These are phyloP conservation scores for Cladochytrium tenue DNA, from an alignment of 371 early-diverging fungal species.

Conservation along the genomic window DNA sequence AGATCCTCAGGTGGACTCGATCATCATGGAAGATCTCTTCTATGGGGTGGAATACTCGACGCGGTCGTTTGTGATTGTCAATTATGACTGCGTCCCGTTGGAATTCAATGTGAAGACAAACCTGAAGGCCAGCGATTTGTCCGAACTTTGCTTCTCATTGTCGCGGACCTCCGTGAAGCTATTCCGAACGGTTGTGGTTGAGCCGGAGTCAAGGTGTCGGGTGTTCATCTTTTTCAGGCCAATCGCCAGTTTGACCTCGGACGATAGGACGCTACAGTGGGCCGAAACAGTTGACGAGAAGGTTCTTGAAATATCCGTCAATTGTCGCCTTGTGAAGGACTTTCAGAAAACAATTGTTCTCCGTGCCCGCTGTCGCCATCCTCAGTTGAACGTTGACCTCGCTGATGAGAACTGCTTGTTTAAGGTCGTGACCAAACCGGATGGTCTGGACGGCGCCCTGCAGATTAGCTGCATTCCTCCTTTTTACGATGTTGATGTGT, in stretches of 20 bases:
- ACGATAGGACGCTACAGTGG: constrained; percentile 9
- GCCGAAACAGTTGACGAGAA: constrained; percentile 47
- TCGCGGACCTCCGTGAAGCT: constrained; percentile 68
- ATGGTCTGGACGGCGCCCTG: background rate
- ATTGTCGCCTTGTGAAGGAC: constrained; percentile 75
- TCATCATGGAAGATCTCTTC: constrained; percentile 66
- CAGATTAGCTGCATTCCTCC: constrained; percentile 17
- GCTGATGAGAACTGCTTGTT: constrained; percentile 25
- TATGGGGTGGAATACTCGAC: constrained; percentile 68
- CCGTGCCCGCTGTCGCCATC: constrained; percentile 59
- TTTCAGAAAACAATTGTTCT: constrained; percentile 66
- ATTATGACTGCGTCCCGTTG: constrained; percentile 67
- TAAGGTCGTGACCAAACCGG: constrained; percentile 25
- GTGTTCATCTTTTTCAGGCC: constrained; percentile 68
- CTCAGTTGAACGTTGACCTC: constrained; percentile 41
- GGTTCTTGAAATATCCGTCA: constrained; percentile 65
- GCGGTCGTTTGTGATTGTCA: constrained; percentile 65
- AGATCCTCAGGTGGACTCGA: constrained; percentile 51
- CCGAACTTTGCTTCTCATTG: constrained; percentile 70
- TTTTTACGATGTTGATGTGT: constrained; percentile 33
- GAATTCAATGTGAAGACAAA: constrained; percentile 69
- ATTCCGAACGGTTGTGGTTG: constrained; percentile 64
- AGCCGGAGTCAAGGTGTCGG: constrained; percentile 59
- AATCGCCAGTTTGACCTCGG: constrained; percentile 5
- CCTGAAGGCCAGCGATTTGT: constrained; percentile 53